Conservation (phyloP, 2,329 filamentous ascomycete genomes). For the Fusarium sacchari region DNA sequence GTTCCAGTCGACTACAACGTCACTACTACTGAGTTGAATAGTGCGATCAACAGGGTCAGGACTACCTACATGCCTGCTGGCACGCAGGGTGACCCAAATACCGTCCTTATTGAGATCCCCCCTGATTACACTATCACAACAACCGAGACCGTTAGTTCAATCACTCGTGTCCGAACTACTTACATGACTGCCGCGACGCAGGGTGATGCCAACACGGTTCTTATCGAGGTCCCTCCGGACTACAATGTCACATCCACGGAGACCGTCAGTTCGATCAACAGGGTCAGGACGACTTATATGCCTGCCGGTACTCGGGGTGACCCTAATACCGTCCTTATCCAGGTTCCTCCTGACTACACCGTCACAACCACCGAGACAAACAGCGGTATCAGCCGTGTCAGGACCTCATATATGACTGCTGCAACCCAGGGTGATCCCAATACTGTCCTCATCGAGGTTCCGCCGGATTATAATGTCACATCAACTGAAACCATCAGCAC, state of each 20-base stretch:
- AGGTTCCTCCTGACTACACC: background rate
- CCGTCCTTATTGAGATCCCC: slow-evolving; percentile 2
- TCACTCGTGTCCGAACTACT: no score
- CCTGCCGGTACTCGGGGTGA: background rate
- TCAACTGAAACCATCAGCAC: background rate
- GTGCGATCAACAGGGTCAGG: background rate
- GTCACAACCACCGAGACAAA: background rate
- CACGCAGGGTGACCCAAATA: background rate
- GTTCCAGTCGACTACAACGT: slow-evolving; percentile 7
- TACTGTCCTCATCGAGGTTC: background rate
- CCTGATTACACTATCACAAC: slow-evolving; percentile 6
- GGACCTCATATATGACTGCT: background rate
- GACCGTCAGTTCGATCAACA: background rate
- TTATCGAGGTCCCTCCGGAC: background rate
- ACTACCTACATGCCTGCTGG: slow-evolving; percentile 6
- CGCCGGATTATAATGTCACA: background rate
- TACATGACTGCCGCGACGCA: no score
- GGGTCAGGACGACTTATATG: background rate
- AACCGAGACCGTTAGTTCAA: background rate
- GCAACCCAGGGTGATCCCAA: background rate
- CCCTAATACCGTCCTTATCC: slow-evolving; percentile 1
- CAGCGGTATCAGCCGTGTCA: background rate
- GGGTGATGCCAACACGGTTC: background rate
- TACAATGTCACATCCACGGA: background rate
- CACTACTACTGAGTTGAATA: slow-evolving; percentile 1